Percentiles rank a stretch among this genome's conserved stretches.
Conservation (phyloP, 1,284 basidiomycete species). For the Leccinum griseonigrum region DNA sequence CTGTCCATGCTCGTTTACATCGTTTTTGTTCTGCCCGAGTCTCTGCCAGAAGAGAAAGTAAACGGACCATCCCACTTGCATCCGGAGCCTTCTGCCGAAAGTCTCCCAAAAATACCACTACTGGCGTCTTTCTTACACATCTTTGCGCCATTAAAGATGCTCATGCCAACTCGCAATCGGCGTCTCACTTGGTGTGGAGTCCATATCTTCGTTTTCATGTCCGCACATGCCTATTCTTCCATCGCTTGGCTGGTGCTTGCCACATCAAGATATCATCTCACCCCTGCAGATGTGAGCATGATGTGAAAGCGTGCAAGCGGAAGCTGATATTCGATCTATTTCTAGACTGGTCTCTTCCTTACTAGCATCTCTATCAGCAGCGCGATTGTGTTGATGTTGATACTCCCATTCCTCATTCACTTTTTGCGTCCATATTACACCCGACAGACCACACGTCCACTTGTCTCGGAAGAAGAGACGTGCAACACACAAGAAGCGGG, state of each 20-base stretch:
- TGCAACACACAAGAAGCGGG: constrained; percentile 1
- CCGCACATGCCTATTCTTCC: constrained; percentile 19
- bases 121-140: constrained; percentile 2
- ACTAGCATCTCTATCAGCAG: constrained; percentile 10
- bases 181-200: constrained; percentile 29
- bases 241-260: constrained; percentile 28
- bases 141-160: constrained; percentile 27
- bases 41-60: constrained; percentile 30
- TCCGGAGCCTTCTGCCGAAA: neutral
- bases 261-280: constrained; percentile 23
- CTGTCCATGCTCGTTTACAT: constrained; percentile 22
- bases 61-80: constrained; percentile 17
- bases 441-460: neutral
- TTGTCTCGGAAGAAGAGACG: neutral
- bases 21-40: constrained; percentile 29
- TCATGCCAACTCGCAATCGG: constrained; percentile 31
- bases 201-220: constrained; percentile 24
- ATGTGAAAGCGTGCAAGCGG: accelerated
- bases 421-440: constrained; percentile 23
- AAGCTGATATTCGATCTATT: constrained; percentile 5
- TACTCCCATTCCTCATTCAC: constrained; percentile 19
- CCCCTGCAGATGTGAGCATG: constrained; percentile 23
- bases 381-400: constrained; percentile 12
- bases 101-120: neutral
- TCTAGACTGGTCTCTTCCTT: constrained; percentile 29